Percentiles rank a stretch among this genome's conserved stretches.
phyloP scores from a whole-genome alignment of 257 asterid genomes.

The Linaria vulgaris region DNA sequence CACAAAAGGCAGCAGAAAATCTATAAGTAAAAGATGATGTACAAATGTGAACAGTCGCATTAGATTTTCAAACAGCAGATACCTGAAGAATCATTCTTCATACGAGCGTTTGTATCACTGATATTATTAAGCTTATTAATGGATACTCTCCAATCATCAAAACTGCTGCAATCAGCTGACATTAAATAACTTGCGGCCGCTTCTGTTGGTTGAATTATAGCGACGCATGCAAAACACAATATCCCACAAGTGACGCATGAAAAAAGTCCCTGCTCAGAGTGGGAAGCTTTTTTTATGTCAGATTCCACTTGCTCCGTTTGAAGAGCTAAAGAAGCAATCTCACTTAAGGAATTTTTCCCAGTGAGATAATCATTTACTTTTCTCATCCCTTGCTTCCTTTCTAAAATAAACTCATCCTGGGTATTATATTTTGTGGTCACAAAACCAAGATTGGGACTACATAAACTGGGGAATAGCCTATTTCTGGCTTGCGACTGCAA shows the following conservation, averaged over 20 bases:
- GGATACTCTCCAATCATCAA: conserved; percentile 48
- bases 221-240: conserved; percentile 88
- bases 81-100: conserved; percentile 49
- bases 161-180: conserved; percentile 69
- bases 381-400: conserved; percentile 38
- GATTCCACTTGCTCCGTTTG: conserved; percentile 32
- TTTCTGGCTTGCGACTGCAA: conserved; percentile 42
- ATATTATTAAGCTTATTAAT: conserved; percentile 32
- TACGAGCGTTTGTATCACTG: conserved; percentile 36
- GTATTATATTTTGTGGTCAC: conserved; percentile 35
- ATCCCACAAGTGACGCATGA: conserved; percentile 98
- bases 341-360: conserved; percentile 26
- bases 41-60: background rate
- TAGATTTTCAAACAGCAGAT: conserved; percentile 17
- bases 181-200: conserved; percentile 59
- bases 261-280: conserved; percentile 72
- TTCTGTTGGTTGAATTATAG: conserved; percentile 79
- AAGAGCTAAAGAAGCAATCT: conserved; percentile 34
- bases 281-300: conserved; percentile 46
- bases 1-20: conserved; percentile 22
- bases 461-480: conserved; percentile 52
- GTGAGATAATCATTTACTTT: conserved; percentile 36
- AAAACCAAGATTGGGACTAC: conserved; percentile 53
- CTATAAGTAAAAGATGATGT: background rate
- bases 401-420: conserved; percentile 33